Percentiles rank a stretch among this genome's conserved stretches.
These are phyloP conservation scores for Carex pumila DNA, from an alignment of 176 grass and related monocot genomes.

Conservation along the genomic window DNA sequence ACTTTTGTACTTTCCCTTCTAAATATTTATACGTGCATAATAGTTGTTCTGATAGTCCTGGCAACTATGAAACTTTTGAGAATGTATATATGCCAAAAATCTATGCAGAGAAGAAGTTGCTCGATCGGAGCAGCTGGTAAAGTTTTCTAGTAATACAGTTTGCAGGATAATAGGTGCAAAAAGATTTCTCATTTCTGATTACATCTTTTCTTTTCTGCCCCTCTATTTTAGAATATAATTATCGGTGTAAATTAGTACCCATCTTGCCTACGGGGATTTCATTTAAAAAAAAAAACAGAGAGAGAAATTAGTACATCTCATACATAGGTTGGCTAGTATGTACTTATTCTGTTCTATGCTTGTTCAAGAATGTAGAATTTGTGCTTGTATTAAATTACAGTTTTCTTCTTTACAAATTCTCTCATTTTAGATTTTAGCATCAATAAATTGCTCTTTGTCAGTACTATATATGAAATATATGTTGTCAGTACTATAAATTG, in stretches of 20 bases:
- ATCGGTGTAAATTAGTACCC: not conserved
- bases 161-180: not conserved
- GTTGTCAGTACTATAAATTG: not conserved
- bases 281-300: no score
- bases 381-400: not conserved
- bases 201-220: not conserved
- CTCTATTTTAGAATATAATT: not conserved
- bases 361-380: not conserved
- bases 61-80: not conserved
- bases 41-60: not conserved
- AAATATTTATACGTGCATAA: slow-evolving; percentile 10
- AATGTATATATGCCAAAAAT: slow-evolving; percentile 3
- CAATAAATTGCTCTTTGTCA: not conserved
- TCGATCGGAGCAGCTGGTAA: not conserved
- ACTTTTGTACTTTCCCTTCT: not conserved
- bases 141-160: not conserved
- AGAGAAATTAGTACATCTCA: not conserved
- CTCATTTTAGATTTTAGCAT: not conserved
- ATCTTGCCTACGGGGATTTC: no score
- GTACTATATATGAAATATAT: not conserved
- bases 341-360: not conserved
- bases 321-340: not conserved
- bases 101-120: not conserved
- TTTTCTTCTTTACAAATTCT: not conserved
- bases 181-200: not conserved